phyloP scores from a whole-genome alignment of 2,329 filamentous ascomycete species.

The Neoscytalidium dimidiatum region DNA sequence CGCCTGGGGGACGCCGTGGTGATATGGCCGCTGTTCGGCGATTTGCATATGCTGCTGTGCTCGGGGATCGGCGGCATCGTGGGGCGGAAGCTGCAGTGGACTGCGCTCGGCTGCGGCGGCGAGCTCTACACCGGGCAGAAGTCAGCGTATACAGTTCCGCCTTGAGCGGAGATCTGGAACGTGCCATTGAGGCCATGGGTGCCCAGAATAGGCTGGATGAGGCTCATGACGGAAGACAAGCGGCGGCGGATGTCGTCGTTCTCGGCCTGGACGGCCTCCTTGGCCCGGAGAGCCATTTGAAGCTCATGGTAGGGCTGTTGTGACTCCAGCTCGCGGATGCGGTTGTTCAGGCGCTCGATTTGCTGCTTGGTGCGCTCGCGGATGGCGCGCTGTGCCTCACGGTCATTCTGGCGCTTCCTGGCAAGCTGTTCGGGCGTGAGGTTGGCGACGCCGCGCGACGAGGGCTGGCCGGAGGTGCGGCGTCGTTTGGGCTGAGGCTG shows the following conservation, averaged over 20 bases:
- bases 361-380: conserved; percentile 78
- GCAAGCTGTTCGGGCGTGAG: conserved; percentile 85
- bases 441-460: conserved; percentile 76
- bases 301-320: conserved; percentile 84
- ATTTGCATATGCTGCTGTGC: conserved; percentile 18
- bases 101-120: conserved; percentile 50
- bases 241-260: conserved; percentile 75
- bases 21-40: conserved; percentile 19
- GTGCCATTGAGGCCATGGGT: conserved; percentile 46
- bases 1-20: conserved; percentile 25
- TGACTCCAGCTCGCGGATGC: conserved; percentile 73
- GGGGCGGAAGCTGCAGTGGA: conserved; percentile 39
- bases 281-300: conserved; percentile 72
- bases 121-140: conserved; percentile 38
- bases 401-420: conserved; percentile 88
- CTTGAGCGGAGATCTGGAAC: conserved; percentile 13
- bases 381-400: conserved; percentile 83
- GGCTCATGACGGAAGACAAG: conserved; percentile 64
- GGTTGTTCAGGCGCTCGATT: conserved; percentile 72
- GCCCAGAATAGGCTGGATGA: conserved; percentile 62
- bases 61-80: conserved; percentile 25
- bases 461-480: conserved; percentile 37
- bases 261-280: conserved; percentile 75
- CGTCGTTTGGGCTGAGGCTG: conserved; percentile 31
- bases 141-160: not conserved